Base-by-base conservation (phyloP, 257 asterid genomes). In the Solanum appendiculatum region DNA sequence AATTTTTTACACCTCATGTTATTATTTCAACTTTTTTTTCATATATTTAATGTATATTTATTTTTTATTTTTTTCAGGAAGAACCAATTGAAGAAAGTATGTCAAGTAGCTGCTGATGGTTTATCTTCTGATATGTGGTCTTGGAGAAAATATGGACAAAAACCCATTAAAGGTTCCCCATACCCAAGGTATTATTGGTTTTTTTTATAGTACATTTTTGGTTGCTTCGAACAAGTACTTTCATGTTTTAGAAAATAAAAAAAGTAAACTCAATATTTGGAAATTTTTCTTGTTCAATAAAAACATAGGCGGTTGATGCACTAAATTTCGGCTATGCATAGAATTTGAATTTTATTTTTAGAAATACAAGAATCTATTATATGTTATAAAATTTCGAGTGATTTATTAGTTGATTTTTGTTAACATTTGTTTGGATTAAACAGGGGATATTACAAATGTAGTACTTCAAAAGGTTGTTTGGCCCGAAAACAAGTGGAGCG, bases 61-160 rank as follows among this genome's bases (percentile, higher is more conserved):
- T 29, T 60, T 36, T 36, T 75, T n/a, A 44, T 33, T 20, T 48
- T 37, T 86, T 75, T 23, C 89, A 95, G 99, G 89, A 96, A 95
- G 92, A 94, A 91, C 81, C 94, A 93, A 86, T 31, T 89, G 90
- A 96, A 96, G 93, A 95, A 86, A 86, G 95, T 95, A 23, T 92
- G 96, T 81, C 93, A 94, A 88, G 94, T 96, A 3, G 92, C 98
- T 25, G 98, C 96, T 33, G 98, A 95, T 89, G 93, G 89, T 88
- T 86, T 92, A 89, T 93, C 99, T 78, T 94, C 98, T 33, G 99
- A 96, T 85, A 89, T 88, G 87, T 96, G 98, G 98, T 96, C 98
- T 84, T 96, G 99, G 99, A 93, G 99, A 87, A 96, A 96, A 91
- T 96, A 96, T 91, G 99, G 99, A 25, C 99, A 96, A 85, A 95